These are phyloP conservation scores for Mucor saturninus DNA, from an alignment of 371 early-diverging fungal genomes.

Conservation along the genomic window DNA sequence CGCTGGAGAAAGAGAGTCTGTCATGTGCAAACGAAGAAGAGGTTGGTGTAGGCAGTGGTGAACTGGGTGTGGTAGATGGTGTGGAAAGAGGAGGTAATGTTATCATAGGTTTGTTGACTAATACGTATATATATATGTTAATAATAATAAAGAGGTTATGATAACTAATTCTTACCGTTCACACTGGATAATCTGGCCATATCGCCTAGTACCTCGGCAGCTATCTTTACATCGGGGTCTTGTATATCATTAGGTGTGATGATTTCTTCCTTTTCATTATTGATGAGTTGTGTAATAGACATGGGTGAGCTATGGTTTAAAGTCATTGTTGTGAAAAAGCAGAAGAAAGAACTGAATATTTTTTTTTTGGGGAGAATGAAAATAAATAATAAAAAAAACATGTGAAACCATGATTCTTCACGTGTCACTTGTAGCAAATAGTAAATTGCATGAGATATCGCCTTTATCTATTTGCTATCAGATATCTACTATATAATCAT, in stretches of 20 bases:
- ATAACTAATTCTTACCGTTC: constrained; percentile 13
- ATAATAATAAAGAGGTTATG: background rate
- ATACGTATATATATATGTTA: background rate
- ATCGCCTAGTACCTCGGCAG: constrained; percentile 71
- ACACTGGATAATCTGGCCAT: constrained; percentile 44
- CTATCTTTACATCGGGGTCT: constrained; percentile 66
- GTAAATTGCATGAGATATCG: background rate
- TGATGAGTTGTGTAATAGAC: constrained; percentile 44
- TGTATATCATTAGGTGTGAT: constrained; percentile 14
- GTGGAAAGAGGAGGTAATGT: constrained; percentile 40
- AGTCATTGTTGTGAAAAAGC: constrained; percentile 15
- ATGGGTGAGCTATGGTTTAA: constrained; percentile 33
- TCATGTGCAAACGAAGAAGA: constrained; percentile 23
- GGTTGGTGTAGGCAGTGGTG: constrained; percentile 41
- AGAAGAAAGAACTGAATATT: background rate
- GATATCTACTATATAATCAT: background rate
- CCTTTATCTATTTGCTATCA: background rate
- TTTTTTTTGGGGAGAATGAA: constrained; percentile 5
- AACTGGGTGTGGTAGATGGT: constrained; percentile 39
- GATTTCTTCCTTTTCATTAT: constrained; percentile 8
- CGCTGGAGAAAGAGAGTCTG: constrained; percentile 31
- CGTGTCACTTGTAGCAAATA: constrained; percentile 8
- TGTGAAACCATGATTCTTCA: constrained; percentile 28
- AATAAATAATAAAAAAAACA: constrained; percentile 10
- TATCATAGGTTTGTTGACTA: constrained; percentile 14